Conservation (phyloP, 1,139 yeast species). For the Suhomyces bribrorum region DNA sequence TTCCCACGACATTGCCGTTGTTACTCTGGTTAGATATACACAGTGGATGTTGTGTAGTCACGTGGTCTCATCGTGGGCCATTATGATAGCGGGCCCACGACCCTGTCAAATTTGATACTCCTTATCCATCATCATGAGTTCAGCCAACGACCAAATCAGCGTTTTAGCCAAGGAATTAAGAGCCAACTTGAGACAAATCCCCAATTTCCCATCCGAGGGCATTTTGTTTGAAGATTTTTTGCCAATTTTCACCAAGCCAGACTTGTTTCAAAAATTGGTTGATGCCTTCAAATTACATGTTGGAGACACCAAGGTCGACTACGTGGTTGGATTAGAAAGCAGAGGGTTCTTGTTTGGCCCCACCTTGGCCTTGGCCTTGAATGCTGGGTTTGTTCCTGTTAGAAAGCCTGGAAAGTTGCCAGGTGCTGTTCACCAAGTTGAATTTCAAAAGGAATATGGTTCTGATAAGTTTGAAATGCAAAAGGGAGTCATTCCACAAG, state of each 20-base stretch:
- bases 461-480: slow-evolving; percentile 88
- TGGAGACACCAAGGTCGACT: slow-evolving; percentile 71
- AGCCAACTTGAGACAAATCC: slow-evolving; percentile 74
- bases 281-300: slow-evolving; percentile 80
- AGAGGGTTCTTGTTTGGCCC: slow-evolving; percentile 98
- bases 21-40: too few relatives aligned
- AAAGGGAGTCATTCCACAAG: slow-evolving; percentile 74
- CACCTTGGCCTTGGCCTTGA: slow-evolving; percentile 82
- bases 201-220: slow-evolving; percentile 93
- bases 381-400: slow-evolving; percentile 91
- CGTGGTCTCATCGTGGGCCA: too few relatives aligned
- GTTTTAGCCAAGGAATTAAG: slow-evolving; percentile 60
- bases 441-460: slow-evolving; percentile 90
- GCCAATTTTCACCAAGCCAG: slow-evolving; percentile 87
- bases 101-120: not conserved
- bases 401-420: slow-evolving; percentile 96
- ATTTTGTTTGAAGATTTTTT: slow-evolving; percentile 91
- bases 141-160: slow-evolving; percentile 29
- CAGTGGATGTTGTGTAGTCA: too few relatives aligned
- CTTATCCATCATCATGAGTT: not conserved
- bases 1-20: too few relatives aligned
- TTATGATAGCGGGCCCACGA: slow-evolving; percentile 3
- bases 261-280: slow-evolving; percentile 73
- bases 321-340: slow-evolving; percentile 91
- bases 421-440: slow-evolving; percentile 73